Evolutionary conservation across 805 yeast species (phyloP).

Genomic region (Jamesozyma spencerorum): DNA sequence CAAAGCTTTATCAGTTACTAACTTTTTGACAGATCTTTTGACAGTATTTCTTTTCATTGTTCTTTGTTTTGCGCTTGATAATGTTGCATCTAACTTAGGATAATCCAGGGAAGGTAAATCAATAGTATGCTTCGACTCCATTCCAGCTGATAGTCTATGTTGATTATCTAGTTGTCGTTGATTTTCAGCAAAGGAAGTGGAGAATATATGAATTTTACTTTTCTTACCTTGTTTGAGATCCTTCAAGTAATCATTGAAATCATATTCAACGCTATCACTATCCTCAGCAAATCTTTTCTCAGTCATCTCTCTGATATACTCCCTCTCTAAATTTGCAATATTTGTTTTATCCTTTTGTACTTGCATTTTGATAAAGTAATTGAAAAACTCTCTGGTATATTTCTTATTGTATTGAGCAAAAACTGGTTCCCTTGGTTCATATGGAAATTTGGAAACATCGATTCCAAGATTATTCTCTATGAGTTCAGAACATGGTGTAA

Average conservation of each 20-base stretch:
- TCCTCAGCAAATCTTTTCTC: slow-evolving; percentile 10
- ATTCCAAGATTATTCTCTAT: slow-evolving; percentile 12
- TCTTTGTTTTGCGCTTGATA: too few species aligned
- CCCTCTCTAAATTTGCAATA: slow-evolving; percentile 18
- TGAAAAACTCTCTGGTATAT: slow-evolving; percentile 18
- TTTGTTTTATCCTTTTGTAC: slow-evolving; percentile 21
- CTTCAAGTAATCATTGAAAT: slow-evolving; percentile 18
- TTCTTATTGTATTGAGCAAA: slow-evolving; percentile 26
- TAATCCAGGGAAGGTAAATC: too few species aligned
- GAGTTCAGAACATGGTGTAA: slow-evolving; percentile 27
- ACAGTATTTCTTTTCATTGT: too few species aligned
- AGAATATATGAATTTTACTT: slow-evolving; percentile 18
- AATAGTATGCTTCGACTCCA: neutral
- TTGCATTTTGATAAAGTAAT: slow-evolving; percentile 25
- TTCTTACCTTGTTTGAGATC: slow-evolving; percentile 16
- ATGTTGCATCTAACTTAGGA: too few species aligned
- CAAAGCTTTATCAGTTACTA: too few species aligned
- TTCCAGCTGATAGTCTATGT: slow-evolving; percentile 4
- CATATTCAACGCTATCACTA: slow-evolving; percentile 9
- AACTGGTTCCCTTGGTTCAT: slow-evolving; percentile 22
- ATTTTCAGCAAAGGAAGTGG: slow-evolving; percentile 3
- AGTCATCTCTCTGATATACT: slow-evolving; percentile 14
- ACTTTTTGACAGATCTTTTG: too few species aligned
- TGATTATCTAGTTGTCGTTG: slow-evolving; percentile 4
- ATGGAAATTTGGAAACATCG: slow-evolving; percentile 17